Evolutionary conservation across 257 asterid species (phyloP).

Genomic region (Nicotiana undulata): DNA sequence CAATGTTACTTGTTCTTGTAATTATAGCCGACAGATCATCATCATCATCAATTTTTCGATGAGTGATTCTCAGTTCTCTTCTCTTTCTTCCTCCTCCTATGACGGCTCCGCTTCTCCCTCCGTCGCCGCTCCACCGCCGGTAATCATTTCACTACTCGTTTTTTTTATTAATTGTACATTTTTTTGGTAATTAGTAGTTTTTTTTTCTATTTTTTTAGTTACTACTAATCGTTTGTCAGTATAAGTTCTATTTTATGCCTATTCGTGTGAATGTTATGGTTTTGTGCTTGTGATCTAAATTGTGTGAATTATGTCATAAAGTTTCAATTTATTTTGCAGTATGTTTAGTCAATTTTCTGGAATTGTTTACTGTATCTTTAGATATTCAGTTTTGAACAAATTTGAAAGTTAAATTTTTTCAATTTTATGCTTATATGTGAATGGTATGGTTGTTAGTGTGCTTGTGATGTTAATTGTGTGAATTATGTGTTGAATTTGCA

Average conservation of each 20-base stretch:
- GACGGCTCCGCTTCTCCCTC: slow-evolving; percentile 18
- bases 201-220: too few relatives aligned
- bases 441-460: too few relatives aligned
- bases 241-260: neutral
- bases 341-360: neutral
- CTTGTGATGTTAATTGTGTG: too few relatives aligned
- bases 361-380: too few relatives aligned
- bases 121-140: slow-evolving; percentile 13
- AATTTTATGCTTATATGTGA: neutral
- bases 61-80: slow-evolving; percentile 20
- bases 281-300: neutral
- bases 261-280: neutral
- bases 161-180: neutral
- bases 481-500: too few relatives aligned
- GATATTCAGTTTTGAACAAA: neutral
- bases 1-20: neutral
- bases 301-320: neutral
- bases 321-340: neutral
- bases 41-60: slow-evolving; percentile 1
- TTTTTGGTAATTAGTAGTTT: neutral
- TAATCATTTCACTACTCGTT: neutral
- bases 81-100: slow-evolving; percentile 21
- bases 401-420: neutral
- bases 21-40: neutral
- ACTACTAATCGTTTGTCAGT: neutral